Percentiles rank a stretch among this genome's conserved stretches.
Conservation (phyloP, 768 basidiomycete genomes). For the Clitopilus passeckerianus region DNA sequence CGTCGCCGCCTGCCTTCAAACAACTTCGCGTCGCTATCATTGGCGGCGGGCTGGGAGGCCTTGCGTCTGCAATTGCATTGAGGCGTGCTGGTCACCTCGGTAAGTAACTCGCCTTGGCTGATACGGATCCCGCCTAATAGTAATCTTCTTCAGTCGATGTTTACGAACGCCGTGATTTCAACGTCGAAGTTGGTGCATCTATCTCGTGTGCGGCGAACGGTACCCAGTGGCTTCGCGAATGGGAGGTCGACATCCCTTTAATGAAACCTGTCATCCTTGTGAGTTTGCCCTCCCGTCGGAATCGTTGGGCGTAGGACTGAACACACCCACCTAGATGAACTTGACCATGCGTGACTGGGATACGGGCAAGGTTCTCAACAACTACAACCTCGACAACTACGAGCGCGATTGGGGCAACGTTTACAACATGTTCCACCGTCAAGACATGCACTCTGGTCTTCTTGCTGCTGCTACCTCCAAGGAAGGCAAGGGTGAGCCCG, state of each 20-base stretch:
- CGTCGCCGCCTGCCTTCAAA: constrained; percentile 13
- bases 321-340: constrained; percentile 12
- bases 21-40: constrained; percentile 14
- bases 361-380: constrained; percentile 22
- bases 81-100: constrained; percentile 23
- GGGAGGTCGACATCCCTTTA: constrained; percentile 23
- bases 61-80: constrained; percentile 18
- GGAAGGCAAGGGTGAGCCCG: constrained; percentile 20
- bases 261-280: constrained; percentile 24
- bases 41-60: constrained; percentile 14
- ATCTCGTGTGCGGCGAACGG: constrained; percentile 29
- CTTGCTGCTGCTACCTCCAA: constrained; percentile 18
- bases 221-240: constrained; percentile 26
- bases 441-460: constrained; percentile 25
- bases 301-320: background rate
- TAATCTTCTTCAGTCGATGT: constrained; percentile 16
- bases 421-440: constrained; percentile 26
- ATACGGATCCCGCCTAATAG: background rate
- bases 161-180: constrained; percentile 22
- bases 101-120: background rate
- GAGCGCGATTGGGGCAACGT: constrained; percentile 24
- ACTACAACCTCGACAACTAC: constrained; percentile 23
- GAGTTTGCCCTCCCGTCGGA: background rate
- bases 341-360: constrained; percentile 29
- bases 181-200: constrained; percentile 26